Evolutionary conservation across 306 rosid genomes (phyloP).

Genomic region (Rubus parviflorus): DNA sequence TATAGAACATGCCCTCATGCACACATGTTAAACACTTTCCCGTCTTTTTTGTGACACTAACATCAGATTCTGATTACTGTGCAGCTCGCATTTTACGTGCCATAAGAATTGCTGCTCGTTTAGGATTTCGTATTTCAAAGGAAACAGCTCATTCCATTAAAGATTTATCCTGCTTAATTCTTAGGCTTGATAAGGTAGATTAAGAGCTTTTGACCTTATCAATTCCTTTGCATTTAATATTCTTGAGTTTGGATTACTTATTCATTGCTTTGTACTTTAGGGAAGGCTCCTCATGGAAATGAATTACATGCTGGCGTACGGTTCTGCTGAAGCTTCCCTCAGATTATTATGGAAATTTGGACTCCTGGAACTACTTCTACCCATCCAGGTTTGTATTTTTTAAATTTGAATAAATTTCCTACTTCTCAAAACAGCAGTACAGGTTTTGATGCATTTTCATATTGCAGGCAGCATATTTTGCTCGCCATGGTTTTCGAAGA

Average conservation of each 20-base stretch:
- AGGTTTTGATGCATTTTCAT: constrained; percentile 24
- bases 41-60: constrained; percentile 10
- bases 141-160: constrained; percentile 73
- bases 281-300: constrained; percentile 83
- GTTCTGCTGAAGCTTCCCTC: constrained; percentile 85
- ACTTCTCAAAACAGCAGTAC: constrained; percentile 20
- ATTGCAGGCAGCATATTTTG: constrained; percentile 85
- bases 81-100: constrained; percentile 93
- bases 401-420: constrained; percentile 18
- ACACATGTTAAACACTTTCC: not conserved
- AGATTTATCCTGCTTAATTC: constrained; percentile 47
- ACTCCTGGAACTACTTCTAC: constrained; percentile 78
- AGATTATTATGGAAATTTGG: constrained; percentile 83
- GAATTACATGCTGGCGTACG: constrained; percentile 87
- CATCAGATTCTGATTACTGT: constrained; percentile 26
- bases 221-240: constrained; percentile 5
- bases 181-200: constrained; percentile 76
- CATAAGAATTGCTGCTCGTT: constrained; percentile 84
- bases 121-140: constrained; percentile 68
- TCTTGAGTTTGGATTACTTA: constrained; percentile 25
- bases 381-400: constrained; percentile 56
- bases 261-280: constrained; percentile 40
- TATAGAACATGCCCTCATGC: not conserved
- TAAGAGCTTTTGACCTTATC: constrained; percentile 23
- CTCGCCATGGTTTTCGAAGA: constrained; percentile 63